Conservation (phyloP, 495 filamentous ascomycete species). For the Daldinia caldariorum region DNA sequence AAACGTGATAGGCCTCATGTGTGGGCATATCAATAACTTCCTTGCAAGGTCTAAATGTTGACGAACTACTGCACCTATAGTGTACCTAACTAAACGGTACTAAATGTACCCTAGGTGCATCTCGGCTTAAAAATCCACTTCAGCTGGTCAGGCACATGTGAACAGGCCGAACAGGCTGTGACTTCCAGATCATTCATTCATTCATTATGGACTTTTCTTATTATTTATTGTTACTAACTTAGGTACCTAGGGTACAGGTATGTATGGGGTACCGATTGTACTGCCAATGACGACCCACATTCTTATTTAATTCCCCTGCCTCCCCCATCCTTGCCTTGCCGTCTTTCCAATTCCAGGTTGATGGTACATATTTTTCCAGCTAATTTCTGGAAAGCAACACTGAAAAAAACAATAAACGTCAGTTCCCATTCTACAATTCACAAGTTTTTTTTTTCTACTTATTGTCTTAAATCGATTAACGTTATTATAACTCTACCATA, state of each 20-base stretch:
- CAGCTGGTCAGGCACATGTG: conserved; percentile 17
- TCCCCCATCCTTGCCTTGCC: background rate
- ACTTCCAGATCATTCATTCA: conserved; percentile 20
- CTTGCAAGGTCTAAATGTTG: background rate
- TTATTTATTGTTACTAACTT: background rate
- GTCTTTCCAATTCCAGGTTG: conserved; percentile 6
- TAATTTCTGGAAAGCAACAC: conserved; percentile 14
- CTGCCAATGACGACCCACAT: conserved; percentile 28
- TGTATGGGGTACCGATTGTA: conserved; percentile 1
- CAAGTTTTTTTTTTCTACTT: background rate
- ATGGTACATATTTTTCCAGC: conserved; percentile 9
- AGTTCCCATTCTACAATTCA: background rate
- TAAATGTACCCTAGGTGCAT: background rate
- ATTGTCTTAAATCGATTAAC: background rate
- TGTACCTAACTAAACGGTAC: background rate
- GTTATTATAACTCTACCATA: background rate
- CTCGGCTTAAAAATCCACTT: background rate
- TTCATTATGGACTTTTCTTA: no score
- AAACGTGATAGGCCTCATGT: conserved; percentile 1
- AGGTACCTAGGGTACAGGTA: no score
- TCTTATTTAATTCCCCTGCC: conserved; percentile 26
- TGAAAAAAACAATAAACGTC: background rate
- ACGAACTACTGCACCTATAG: conserved; percentile 1
- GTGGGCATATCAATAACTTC: background rate
- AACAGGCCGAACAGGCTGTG: conserved; percentile 18